Percentiles rank a stretch among this genome's conserved stretches.
phyloP scores from a whole-genome alignment of 2,329 filamentous ascomycete genomes.

The Botrytis medusae region DNA sequence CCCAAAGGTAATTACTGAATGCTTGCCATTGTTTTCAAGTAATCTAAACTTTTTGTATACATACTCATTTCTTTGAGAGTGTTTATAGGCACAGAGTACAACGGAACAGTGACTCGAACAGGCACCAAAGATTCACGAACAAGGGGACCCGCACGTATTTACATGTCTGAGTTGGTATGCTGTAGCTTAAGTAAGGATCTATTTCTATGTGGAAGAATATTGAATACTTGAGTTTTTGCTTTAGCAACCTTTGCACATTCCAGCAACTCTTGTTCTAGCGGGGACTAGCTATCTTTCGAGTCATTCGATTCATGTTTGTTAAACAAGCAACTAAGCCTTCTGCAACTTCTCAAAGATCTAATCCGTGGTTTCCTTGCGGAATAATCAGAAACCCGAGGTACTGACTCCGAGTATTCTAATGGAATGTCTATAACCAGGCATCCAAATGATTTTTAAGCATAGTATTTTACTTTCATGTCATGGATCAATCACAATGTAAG shows the following conservation, averaged over 20 bases:
- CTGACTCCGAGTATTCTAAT: neutral
- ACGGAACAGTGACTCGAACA: neutral
- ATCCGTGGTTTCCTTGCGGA: neutral
- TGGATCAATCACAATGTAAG: neutral
- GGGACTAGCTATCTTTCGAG: neutral
- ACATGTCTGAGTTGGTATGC: neutral
- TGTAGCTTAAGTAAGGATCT: neutral
- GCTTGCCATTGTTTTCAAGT: neutral
- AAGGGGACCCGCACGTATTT: neutral
- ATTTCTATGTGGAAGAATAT: neutral
- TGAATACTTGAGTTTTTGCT: neutral
- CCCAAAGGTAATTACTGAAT: neutral
- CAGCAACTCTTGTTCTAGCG: neutral
- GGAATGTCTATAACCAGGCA: neutral
- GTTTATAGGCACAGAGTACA: neutral
- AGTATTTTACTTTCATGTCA: neutral
- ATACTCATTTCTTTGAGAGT: neutral
- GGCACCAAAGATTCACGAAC: neutral
- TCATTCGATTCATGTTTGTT: neutral
- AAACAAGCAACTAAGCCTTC: neutral
- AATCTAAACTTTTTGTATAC: neutral
- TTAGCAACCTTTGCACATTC: neutral
- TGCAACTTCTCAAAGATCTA: neutral
- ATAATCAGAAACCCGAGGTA: neutral
- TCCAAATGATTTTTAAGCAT: neutral